Evolutionary conservation across 1,139 yeast genomes (phyloP).

Genomic region (Sugiyamaella japonica): DNA sequence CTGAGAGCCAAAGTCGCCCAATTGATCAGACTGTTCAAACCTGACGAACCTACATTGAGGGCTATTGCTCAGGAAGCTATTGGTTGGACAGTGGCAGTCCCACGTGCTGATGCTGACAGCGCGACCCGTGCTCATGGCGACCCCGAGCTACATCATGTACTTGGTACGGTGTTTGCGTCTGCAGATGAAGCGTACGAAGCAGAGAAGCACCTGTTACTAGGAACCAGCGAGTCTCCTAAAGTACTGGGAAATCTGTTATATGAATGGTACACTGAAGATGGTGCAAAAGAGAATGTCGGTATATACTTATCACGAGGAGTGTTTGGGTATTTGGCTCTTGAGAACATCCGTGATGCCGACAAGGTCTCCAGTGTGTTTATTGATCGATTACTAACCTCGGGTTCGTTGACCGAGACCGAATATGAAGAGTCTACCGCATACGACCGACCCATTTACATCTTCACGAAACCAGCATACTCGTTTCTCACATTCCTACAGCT

Average conservation of each 20-base stretch:
- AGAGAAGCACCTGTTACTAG: conserved; percentile 63
- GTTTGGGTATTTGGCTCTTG: conserved; percentile 64
- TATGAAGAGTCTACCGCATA: conserved; percentile 12
- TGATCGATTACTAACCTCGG: conserved; percentile 31
- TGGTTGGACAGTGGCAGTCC: conserved; percentile 9
- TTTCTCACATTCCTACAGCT: conserved; percentile 71
- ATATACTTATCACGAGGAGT: conserved; percentile 63
- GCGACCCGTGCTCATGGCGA: conserved; percentile 58
- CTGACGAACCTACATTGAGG: conserved; percentile 64
- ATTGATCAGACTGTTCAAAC: conserved; percentile 52
- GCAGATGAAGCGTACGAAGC: conserved; percentile 49
- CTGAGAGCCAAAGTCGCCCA: conserved; percentile 42
- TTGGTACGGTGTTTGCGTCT: conserved; percentile 61
- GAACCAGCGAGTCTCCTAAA: conserved; percentile 60
- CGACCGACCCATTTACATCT: conserved; percentile 29
- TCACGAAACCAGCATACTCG: conserved; percentile 38
- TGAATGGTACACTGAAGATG: conserved; percentile 53
- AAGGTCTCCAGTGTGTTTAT: conserved; percentile 49
- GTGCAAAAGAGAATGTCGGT: conserved; percentile 42
- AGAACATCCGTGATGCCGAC: conserved; percentile 59
- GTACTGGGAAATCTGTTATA: conserved; percentile 56
- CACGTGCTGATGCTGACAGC: neutral
- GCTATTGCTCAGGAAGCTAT: conserved; percentile 64
- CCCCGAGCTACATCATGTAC: conserved; percentile 66
- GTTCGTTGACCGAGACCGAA: neutral